phyloP scores from a whole-genome alignment of 2,329 filamentous ascomycete genomes.

The Periconia sp. region DNA sequence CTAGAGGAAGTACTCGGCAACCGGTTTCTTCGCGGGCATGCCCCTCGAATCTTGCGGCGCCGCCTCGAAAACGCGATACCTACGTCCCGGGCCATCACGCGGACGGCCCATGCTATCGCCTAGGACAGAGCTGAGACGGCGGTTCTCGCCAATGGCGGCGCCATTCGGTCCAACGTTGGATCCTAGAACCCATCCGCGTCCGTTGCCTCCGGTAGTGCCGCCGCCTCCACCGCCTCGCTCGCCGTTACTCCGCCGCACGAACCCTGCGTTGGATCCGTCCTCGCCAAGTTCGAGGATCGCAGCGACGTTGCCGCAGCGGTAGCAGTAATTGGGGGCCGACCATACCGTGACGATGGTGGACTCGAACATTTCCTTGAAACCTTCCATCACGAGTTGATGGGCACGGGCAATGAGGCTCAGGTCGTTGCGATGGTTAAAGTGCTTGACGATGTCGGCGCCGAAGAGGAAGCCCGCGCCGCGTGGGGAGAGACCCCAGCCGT shows the following conservation, averaged over 20 bases:
- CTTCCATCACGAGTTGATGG: slow-evolving; percentile 98
- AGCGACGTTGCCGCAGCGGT: slow-evolving; percentile 65
- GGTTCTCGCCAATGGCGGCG: slow-evolving; percentile 33
- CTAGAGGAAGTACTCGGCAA: slow-evolving; percentile 90
- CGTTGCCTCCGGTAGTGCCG: slow-evolving; percentile 45
- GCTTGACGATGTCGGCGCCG: slow-evolving; percentile 90
- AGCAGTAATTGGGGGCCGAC: slow-evolving; percentile 73
- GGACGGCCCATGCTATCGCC: slow-evolving; percentile 47
- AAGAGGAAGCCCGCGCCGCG: slow-evolving; percentile 95
- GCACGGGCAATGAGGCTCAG: slow-evolving; percentile 89
- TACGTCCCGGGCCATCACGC: slow-evolving; percentile 72
- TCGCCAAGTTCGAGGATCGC: slow-evolving; percentile 92
- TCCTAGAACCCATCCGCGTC: slow-evolving; percentile 39
- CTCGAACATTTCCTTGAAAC: slow-evolving; percentile 96
- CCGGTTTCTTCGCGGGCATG: slow-evolving; percentile 98
- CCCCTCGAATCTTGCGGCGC: slow-evolving; percentile 93
- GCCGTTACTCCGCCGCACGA: slow-evolving; percentile 62
- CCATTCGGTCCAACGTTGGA: slow-evolving; percentile 33
- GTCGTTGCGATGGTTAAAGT: slow-evolving; percentile 92
- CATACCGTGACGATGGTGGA: slow-evolving; percentile 97
- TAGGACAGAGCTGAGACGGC: slow-evolving; percentile 41
- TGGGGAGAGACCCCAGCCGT: slow-evolving; percentile 93
- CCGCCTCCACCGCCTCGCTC: slow-evolving; percentile 56
- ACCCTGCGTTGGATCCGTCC: slow-evolving; percentile 63
- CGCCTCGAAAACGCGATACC: slow-evolving; percentile 95